A percentile compares a stretch with the other conserved stretches of the same genome.
Conservation (phyloP, 352 stramenopile genomes). For the Blastocystis sp. region DNA sequence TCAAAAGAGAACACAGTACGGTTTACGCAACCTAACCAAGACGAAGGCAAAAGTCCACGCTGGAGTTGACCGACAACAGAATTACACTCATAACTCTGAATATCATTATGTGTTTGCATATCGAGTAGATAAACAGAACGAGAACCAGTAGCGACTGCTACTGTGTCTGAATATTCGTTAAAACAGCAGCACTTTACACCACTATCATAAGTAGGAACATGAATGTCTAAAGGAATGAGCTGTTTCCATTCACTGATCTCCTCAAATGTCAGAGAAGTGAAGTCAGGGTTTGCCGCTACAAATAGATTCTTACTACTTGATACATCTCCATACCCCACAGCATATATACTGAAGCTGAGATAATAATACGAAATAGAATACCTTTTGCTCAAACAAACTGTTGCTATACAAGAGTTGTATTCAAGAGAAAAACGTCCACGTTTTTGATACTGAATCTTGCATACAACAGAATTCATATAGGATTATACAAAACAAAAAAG, state of each 20-base stretch:
- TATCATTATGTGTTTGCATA: constrained; percentile 10
- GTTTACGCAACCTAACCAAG: neutral
- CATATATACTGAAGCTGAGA: neutral
- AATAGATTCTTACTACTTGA: neutral
- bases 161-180: neutral
- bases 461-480: neutral
- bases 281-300: neutral
- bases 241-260: neutral
- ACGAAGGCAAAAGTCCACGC: neutral
- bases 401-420: neutral
- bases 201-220: neutral
- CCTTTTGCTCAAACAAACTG: neutral
- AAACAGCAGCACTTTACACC: constrained; percentile 21
- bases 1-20: neutral
- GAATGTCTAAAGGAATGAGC: constrained; percentile 19
- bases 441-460: neutral
- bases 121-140: constrained; percentile 15
- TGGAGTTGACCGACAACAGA: neutral
- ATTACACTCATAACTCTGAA: neutral
- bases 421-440: neutral
- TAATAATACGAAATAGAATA: neutral
- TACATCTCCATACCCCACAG: constrained; percentile 7
- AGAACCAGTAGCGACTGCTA: neutral
- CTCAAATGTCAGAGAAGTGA: constrained; percentile 28
- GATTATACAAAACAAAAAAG: neutral